These are phyloP conservation scores for Dendrothele bispora DNA, from an alignment of 768 basidiomycete genomes.

Conservation along the genomic window DNA sequence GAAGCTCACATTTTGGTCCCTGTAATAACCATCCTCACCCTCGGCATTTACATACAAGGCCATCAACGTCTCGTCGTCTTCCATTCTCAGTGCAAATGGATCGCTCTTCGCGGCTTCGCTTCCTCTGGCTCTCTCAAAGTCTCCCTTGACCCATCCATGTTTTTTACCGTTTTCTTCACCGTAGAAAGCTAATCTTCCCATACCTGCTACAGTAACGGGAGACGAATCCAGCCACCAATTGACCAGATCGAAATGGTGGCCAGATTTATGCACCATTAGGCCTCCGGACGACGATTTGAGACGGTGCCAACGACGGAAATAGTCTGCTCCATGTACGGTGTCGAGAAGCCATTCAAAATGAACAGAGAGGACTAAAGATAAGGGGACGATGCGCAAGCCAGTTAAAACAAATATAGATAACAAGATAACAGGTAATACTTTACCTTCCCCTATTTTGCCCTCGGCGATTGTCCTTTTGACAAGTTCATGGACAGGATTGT, in stretches of 20 bases:
- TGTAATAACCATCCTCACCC: conserved; percentile 46
- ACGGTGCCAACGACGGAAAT: conserved; percentile 51
- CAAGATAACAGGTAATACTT: conserved; percentile 1
- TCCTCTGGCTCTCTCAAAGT: conserved; percentile 45
- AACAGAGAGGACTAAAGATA: conserved; percentile 39
- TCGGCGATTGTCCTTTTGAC: conserved; percentile 44
- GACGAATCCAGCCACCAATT: conserved; percentile 54
- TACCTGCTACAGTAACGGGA: conserved; percentile 44
- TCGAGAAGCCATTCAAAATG: conserved; percentile 56
- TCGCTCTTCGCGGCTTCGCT: conserved; percentile 41
- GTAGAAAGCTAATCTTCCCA: conserved; percentile 49
- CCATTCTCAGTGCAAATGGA: conserved; percentile 50
- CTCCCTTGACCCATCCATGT: conserved; percentile 45
- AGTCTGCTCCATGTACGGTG: conserved; percentile 53
- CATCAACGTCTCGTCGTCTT: conserved; percentile 41
- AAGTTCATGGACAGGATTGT: conserved; percentile 50
- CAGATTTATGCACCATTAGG: conserved; percentile 45
- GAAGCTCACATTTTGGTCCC: conserved; percentile 45
- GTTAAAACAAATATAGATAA: too few species aligned
- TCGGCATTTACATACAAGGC: conserved; percentile 47
- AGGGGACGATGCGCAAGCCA: not conserved
- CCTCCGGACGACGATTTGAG: conserved; percentile 44
- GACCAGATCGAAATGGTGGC: conserved; percentile 52
- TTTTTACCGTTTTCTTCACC: conserved; percentile 43
- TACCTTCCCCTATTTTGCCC: conserved; percentile 46